A percentile compares a stretch with the other conserved stretches of the same genome.
phyloP scores from a whole-genome alignment of 345 rosid genomes.

The Arabis hirsuta region DNA sequence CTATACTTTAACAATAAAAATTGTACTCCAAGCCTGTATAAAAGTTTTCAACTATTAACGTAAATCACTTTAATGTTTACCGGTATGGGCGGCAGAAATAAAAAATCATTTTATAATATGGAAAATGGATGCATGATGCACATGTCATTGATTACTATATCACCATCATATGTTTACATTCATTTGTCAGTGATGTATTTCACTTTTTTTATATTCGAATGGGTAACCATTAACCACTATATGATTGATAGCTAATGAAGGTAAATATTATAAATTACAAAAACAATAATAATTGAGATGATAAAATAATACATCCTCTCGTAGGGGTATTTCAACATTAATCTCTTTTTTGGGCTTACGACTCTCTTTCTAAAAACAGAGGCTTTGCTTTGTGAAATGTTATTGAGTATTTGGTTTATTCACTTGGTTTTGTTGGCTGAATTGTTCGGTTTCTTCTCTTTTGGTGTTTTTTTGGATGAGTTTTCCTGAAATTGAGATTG shows the following conservation, averaged over 20 bases:
- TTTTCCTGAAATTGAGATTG: too few relatives aligned
- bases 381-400: too few relatives aligned
- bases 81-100: slow-evolving; percentile 31
- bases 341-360: too few relatives aligned
- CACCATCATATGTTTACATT: slow-evolving; percentile 39
- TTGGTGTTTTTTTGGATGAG: too few relatives aligned
- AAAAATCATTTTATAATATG: neutral
- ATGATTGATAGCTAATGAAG: slow-evolving; percentile 27
- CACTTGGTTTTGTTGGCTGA: too few relatives aligned
- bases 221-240: slow-evolving; percentile 1
- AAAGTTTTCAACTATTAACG: slow-evolving; percentile 13
- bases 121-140: slow-evolving; percentile 35
- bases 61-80: slow-evolving; percentile 28
- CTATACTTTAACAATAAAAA: slow-evolving; percentile 17
- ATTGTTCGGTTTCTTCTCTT: too few relatives aligned
- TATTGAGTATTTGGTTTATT: too few relatives aligned
- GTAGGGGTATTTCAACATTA: too few relatives aligned
- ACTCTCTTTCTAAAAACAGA: too few relatives aligned
- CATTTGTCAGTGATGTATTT: slow-evolving; percentile 38
- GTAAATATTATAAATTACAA: slow-evolving; percentile 21
- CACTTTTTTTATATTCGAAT: neutral
- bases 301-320: neutral
- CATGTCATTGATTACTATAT: slow-evolving; percentile 34
- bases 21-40: neutral
- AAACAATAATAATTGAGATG: neutral